Base-by-base conservation (phyloP, 2,329 filamentous ascomycete species). In the Pestalotiopsis fici region DNA sequence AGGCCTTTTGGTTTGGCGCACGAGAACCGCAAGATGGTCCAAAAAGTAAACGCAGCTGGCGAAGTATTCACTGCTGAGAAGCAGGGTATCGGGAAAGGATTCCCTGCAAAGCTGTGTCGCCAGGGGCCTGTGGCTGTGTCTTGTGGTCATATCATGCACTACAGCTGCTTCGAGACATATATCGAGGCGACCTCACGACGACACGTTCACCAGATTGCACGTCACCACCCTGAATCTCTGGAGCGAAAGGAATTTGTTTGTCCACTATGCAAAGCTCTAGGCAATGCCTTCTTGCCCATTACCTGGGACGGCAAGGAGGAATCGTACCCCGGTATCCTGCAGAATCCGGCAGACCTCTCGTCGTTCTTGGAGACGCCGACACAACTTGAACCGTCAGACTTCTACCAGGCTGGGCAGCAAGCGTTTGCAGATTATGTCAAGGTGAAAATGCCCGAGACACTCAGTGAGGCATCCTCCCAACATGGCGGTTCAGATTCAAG, bases 91-190 rank as follows among this genome's bases (percentile, higher is more conserved):
- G 95, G 95, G 37, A 97, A 95, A 79, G 96, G 96, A 0, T 99
- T 97, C 75, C 91, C 93, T 2, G 85, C 90, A 6, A 83, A 86
- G 11, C 85, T 89, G 54, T 89, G 89, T 39, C 85, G 87, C 31
- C 84, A 88, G 21, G 96, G 95, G 0, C 93, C 95, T 0, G 91
- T 98, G 1, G 93, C 95, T 12, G 93, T 93, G 43, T 94, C 95
- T 11, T 99, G 96, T 79, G 96, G 96, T 2, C 96, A 99, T 78
- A 97, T 99, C 75, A 99, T 99, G 96, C 96, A 99, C 78, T 98
- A 93, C 78, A 90, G 88, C 72, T 99, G 96, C 80, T 99, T 99
- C 76, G 94, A 98, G 74, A 88, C 92, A 54, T 99, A 98, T 76
- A 92, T 93, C 71, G 89, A 93, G 59, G 94, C 95, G 3, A 97